These are phyloP conservation scores for Drechmeria coniospora DNA, from an alignment of 2,329 filamentous ascomycete genomes.

Conservation along the genomic window DNA sequence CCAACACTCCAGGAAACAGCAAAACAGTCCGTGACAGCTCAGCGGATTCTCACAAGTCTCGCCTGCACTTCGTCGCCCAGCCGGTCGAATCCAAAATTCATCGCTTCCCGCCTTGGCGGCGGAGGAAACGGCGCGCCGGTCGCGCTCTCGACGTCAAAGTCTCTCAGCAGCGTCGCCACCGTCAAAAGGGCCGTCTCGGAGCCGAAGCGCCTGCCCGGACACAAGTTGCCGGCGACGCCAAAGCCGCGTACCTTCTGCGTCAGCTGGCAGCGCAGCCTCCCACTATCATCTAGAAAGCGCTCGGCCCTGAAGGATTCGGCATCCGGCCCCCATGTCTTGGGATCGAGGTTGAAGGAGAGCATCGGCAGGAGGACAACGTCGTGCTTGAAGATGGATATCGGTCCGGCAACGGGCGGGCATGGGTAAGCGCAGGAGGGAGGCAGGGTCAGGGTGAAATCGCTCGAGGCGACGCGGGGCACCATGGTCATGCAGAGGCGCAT, in stretches of 20 bases:
- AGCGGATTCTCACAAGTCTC: conserved; percentile 4
- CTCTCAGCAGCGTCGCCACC: conserved; percentile 11
- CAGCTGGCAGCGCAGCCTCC: conserved; percentile 8
- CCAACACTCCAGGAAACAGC: too few relatives aligned
- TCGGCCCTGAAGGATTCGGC: conserved; percentile 10
- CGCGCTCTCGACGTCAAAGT: conserved; percentile 11
- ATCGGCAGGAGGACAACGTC: conserved; percentile 18
- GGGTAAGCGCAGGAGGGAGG: too few relatives aligned
- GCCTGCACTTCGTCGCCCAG: conserved; percentile 13
- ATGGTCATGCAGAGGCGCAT: conserved; percentile 17
- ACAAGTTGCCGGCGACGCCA: conserved; percentile 16
- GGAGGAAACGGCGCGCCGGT: conserved; percentile 8
- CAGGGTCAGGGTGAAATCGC: conserved; percentile 11
- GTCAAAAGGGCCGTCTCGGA: conserved; percentile 14
- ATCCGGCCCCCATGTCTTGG: conserved; percentile 13
- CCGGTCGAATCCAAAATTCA: conserved; percentile 17
- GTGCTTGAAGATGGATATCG: conserved; percentile 10
- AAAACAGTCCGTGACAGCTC: background rate
- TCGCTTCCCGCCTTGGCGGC: conserved; percentile 10
- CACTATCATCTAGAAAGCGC: conserved; percentile 13
- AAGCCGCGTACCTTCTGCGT: conserved; percentile 14
- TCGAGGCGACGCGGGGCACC: conserved; percentile 14
- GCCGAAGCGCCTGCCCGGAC: conserved; percentile 14
- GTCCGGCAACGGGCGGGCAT: too few relatives aligned
- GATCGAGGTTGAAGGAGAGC: conserved; percentile 15